Evolutionary conservation across 495 filamentous ascomycete genomes (phyloP).

Genomic region (Penicillium cinerascens): DNA sequence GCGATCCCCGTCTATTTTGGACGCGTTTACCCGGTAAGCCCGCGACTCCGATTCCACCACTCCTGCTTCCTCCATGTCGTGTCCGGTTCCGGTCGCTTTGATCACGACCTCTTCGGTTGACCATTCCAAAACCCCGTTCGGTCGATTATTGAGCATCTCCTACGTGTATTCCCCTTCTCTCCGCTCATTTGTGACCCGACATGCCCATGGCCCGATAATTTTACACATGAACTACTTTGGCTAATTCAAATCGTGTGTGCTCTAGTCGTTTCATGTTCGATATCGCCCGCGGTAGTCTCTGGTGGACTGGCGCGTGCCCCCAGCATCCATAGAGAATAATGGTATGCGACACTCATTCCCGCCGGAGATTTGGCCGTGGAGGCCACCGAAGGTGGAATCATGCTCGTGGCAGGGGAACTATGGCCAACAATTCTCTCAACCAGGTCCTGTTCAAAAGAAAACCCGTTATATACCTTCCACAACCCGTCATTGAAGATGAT

Average conservation of each 20-base stretch:
- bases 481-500: constrained; percentile 72
- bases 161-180: background rate
- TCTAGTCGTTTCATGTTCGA: constrained; percentile 25
- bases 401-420: background rate
- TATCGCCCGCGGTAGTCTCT: constrained; percentile 17
- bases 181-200: background rate
- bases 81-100: constrained; percentile 3
- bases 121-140: background rate
- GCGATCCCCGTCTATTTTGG: background rate
- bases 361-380: background rate
- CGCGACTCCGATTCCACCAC: constrained; percentile 3
- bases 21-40: constrained; percentile 27
- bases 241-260: constrained; percentile 19
- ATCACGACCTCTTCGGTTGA: constrained; percentile 2
- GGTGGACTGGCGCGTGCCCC: constrained; percentile 30
- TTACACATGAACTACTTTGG: background rate
- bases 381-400: constrained; percentile 1
- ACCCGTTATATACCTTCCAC: constrained; percentile 78
- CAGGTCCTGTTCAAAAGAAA: constrained; percentile 97
- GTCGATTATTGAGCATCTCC: background rate
- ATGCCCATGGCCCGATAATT: background rate
- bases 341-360: constrained; percentile 27
- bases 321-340: constrained; percentile 30
- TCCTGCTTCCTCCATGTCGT: background rate
- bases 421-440: constrained; percentile 17